Base-by-base conservation (phyloP, 306 rosid genomes). In the Vigna radiata region DNA sequence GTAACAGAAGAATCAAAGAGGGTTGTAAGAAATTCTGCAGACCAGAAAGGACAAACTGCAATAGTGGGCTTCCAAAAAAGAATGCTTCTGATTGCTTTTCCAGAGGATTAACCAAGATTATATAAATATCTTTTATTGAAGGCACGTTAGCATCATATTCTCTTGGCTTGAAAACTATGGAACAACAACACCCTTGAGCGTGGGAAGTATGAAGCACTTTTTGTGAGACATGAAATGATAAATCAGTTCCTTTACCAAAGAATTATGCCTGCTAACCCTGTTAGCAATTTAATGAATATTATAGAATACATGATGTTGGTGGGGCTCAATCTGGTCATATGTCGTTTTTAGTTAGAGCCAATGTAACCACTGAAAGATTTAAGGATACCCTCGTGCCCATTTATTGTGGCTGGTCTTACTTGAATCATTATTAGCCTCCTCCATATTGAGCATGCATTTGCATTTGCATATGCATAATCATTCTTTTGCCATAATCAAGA, bases 101-200 rank as follows among this genome's bases (percentile, higher is more conserved):
- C 31, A 68, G 62, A 68, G 48, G 72, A 65, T 82, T 76, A 83
- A 88, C 77, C 17, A 60, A 60, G 60, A 79, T 64, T 54, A 67
- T 83, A 74, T 62, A 74, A 80, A 70, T 55, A 86, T 91, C 52
- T 37, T 63, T 36, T 63, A 63, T 94, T 83, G 88, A 87, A 88
- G 80, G 85, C 91, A 94, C 78, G 90, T 84, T 85, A 90, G 58
- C 89, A 83, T 87, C 76, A 72, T 7, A 75, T 80, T 84, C 81
- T 79, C 88, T 87, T 88, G 83, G 90, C 91, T 89, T 89, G 10
- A 16, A 90, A 91, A 88, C 84, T 85, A 94, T 89, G 97, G 13
- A 62, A 82, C 73, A 77, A 49, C 68, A 5, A 70, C 36, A 53
- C 75, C 41, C 68, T 69, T 58, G 36, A 72, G 71, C 73, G n/a